Conservation (phyloP, 2,329 filamentous ascomycete genomes). For the Falciphora oryzae region DNA sequence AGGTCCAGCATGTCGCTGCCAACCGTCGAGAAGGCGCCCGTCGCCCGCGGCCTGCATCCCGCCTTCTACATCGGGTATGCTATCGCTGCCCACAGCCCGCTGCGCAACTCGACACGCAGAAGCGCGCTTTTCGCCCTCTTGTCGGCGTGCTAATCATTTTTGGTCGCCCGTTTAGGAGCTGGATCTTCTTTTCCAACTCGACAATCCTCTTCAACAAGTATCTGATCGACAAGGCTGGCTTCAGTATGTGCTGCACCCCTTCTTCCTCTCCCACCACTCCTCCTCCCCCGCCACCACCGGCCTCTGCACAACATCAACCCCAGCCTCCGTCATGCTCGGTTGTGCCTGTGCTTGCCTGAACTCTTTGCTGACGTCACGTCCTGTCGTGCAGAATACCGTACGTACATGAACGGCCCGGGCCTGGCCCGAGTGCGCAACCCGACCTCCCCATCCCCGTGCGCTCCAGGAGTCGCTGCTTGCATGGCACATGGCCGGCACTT, state of each 20-base stretch:
- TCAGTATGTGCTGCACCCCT: conserved; percentile 50
- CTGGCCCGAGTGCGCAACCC: neutral
- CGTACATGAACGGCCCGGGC: conserved; percentile 2
- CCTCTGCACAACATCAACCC: neutral
- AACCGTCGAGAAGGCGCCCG: conserved; percentile 23
- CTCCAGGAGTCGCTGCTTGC: neutral
- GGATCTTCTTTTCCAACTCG: conserved; percentile 79
- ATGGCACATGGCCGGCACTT: neutral
- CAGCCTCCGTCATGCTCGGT: neutral
- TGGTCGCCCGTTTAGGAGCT: conserved; percentile 40
- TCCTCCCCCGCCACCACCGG: too few species aligned
- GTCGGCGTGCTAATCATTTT: conserved; percentile 6
- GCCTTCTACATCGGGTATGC: conserved; percentile 31
- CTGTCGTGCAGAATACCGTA: conserved; percentile 11
- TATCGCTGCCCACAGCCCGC: neutral
- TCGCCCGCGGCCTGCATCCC: conserved; percentile 24
- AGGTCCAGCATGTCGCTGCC: conserved; percentile 8
- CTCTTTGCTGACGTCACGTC: neutral
- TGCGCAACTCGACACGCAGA: neutral
- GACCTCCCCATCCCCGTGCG: neutral
- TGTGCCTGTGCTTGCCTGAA: conserved; percentile 6
- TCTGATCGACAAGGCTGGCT: conserved; percentile 69
- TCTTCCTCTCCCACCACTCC: neutral
- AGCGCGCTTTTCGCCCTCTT: neutral
- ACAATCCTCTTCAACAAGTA: conserved; percentile 94